Conservation (phyloP, 2,329 filamentous ascomycete genomes). For the Cercospora nicotianae region DNA sequence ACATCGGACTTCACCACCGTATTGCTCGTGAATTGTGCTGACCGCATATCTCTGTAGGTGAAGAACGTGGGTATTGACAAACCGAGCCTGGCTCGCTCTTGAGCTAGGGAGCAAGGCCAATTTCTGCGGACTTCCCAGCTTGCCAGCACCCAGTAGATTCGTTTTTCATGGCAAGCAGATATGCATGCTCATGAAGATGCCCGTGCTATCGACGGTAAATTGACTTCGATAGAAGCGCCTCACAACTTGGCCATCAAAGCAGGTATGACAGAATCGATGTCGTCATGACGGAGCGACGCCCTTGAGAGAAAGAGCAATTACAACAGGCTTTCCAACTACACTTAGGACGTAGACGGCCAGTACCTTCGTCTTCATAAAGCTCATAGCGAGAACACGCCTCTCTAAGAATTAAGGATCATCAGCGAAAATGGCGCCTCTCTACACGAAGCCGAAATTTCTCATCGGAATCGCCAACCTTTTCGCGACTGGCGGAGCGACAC, state of each 20-base stretch:
- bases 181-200: background rate
- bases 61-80: background rate
- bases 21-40: background rate
- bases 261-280: constrained; percentile 6
- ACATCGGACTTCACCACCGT: background rate
- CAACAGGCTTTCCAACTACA: background rate
- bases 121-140: background rate
- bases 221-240: background rate
- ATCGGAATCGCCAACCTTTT: constrained; percentile 18
- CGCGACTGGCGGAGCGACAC: constrained; percentile 23
- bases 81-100: too few relatives aligned
- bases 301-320: background rate
- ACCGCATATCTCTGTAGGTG: background rate
- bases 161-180: background rate
- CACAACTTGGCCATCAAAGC: background rate
- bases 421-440: background rate
- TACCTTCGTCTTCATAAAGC: background rate
- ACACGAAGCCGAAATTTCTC: constrained; percentile 8
- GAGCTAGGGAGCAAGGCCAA: background rate
- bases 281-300: constrained; percentile 1
- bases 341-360: background rate
- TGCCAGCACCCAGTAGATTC: background rate
- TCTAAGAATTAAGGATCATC: background rate
- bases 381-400: too few relatives aligned
- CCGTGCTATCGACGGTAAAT: background rate